Evolutionary conservation across 73 alveolate genomes (phyloP).

Genomic region (Blepharisma japonicum): DNA sequence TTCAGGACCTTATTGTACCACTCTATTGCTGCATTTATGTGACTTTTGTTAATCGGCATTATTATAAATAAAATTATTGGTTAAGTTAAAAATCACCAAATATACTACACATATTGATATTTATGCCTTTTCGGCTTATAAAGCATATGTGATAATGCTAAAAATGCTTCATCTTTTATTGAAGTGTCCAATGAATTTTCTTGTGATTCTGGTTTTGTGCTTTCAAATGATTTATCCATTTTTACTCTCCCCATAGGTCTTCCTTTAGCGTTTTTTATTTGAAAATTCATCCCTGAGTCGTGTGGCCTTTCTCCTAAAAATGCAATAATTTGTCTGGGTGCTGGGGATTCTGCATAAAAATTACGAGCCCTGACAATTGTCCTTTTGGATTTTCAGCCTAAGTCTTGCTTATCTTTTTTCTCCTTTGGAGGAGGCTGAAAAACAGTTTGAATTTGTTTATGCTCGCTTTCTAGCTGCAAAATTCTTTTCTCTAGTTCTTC

Average conservation of each 20-base stretch:
- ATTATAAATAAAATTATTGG: too few relatives aligned
- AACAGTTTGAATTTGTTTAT: too few relatives aligned
- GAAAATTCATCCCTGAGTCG: not conserved
- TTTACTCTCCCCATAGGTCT: slow-evolving; percentile 8
- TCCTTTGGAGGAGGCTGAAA: too few relatives aligned
- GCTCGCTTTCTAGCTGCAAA: too few relatives aligned
- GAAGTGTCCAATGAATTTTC: not conserved
- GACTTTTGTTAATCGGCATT: too few relatives aligned
- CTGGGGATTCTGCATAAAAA: slow-evolving; percentile 4
- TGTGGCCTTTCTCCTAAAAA: too few relatives aligned
- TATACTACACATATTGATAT: not conserved
- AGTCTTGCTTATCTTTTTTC: not conserved
- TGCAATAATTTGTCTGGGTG: too few relatives aligned
- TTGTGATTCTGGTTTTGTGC: not conserved
- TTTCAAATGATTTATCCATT: slow-evolving; percentile 12
- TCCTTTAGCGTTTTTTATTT: not conserved
- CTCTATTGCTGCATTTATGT: too few relatives aligned
- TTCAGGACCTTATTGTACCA: too few relatives aligned
- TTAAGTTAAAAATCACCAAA: too few relatives aligned
- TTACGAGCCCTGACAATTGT: slow-evolving; percentile 25
- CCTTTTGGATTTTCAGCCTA: slow-evolving; percentile 25
- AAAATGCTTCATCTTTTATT: slow-evolving; percentile 23
- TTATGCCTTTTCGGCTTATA: not conserved
- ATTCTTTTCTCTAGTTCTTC: too few relatives aligned
- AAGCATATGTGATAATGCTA: not conserved